phyloP scores from a whole-genome alignment of 2,329 filamentous ascomycete species.

The Periconia sp. region DNA sequence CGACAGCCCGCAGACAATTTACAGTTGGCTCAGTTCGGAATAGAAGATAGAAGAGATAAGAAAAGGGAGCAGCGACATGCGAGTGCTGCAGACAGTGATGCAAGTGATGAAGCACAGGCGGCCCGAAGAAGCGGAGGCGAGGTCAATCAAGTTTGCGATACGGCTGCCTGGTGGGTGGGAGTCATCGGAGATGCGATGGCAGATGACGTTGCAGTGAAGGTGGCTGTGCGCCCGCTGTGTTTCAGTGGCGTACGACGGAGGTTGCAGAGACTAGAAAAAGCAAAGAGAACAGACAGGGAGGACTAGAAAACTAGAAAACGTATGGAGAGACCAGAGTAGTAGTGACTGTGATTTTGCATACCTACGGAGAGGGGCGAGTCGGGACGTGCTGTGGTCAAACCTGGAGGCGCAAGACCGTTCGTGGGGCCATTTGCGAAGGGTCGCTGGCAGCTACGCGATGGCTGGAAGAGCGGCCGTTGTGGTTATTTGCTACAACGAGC shows the following conservation, averaged over 20 bases:
- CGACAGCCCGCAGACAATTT: neutral
- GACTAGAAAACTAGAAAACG: too few species aligned
- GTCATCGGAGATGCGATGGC: too few species aligned
- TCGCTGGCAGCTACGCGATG: too few species aligned
- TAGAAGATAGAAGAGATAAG: constrained; percentile 6
- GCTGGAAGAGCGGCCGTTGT: too few species aligned
- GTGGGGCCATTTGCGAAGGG: too few species aligned
- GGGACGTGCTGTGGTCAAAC: too few species aligned
- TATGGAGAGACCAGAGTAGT: too few species aligned
- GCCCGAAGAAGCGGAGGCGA: constrained; percentile 7
- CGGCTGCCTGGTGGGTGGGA: constrained; percentile 35
- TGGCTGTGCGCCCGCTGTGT: constrained; percentile 24
- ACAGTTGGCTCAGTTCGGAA: constrained; percentile 4
- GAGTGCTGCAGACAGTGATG: constrained; percentile 18
- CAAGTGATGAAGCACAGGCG: constrained; percentile 20
- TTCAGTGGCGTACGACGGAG: constrained; percentile 13
- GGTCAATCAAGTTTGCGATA: constrained; percentile 17
- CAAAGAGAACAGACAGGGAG: constrained; percentile 2
- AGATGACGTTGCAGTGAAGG: constrained; percentile 34
- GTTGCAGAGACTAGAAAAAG: constrained; percentile 6
- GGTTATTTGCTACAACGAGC: too few species aligned
- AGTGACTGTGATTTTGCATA: too few species aligned
- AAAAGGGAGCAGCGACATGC: constrained; percentile 17
- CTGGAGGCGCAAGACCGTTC: too few species aligned
- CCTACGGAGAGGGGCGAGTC: too few species aligned